These are phyloP conservation scores for Phaeodactylum tricornutum DNA, from an alignment of 108 stramenopile genomes.

Conservation along the genomic window DNA sequence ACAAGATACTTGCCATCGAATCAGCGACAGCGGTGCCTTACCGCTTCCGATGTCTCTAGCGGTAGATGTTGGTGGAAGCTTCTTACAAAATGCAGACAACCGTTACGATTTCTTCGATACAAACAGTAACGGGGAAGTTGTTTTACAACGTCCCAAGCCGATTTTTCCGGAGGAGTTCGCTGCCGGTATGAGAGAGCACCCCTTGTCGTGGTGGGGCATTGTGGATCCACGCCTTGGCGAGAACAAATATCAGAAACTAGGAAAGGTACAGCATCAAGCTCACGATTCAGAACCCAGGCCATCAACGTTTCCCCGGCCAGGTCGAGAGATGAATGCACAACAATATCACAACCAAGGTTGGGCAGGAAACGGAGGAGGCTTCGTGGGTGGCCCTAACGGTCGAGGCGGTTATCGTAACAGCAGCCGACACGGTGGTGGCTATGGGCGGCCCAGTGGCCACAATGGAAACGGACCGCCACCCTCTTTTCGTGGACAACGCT, in stretches of 20 bases:
- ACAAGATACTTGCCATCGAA: too few relatives aligned
- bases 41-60: too few relatives aligned
- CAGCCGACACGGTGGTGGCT: not conserved
- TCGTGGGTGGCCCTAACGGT: not conserved
- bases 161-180: slow-evolving; percentile 60
- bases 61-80: too few relatives aligned
- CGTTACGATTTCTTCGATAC: slow-evolving; percentile 45
- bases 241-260: slow-evolving; percentile 2
- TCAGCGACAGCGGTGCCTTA: too few relatives aligned
- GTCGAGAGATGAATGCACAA: not conserved
- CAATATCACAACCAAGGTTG: not conserved
- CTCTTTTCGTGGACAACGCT: not conserved
- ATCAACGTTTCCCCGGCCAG: not conserved
- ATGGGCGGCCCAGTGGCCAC: not conserved
- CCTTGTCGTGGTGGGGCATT: slow-evolving; percentile 59
- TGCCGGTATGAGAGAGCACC: slow-evolving; percentile 22
- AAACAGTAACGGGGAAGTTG: slow-evolving; percentile 32
- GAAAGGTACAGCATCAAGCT: too few relatives aligned
- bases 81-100: too few relatives aligned
- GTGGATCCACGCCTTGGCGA: slow-evolving; percentile 29
- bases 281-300: too few relatives aligned
- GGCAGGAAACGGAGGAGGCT: not conserved
- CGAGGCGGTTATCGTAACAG: not conserved
- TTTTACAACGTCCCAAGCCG: slow-evolving; percentile 30
- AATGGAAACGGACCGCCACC: not conserved